Evolutionary conservation across 106 monocot genomes (phyloP).

Genomic region (Dioscorea alata): DNA sequence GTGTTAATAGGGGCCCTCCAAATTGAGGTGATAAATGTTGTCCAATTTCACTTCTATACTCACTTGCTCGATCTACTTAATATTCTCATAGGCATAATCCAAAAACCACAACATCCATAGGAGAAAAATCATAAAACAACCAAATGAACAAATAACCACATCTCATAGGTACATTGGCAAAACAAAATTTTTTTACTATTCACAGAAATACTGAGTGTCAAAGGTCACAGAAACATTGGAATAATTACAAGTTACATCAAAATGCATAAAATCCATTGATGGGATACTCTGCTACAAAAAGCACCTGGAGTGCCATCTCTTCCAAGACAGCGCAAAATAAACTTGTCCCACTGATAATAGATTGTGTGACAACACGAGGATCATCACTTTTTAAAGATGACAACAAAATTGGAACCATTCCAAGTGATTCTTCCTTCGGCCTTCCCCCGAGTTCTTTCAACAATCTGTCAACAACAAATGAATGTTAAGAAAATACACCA

Average conservation of each 20-base stretch:
- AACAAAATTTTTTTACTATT: too few species aligned
- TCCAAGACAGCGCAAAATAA: slow-evolving; percentile 84
- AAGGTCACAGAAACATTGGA: not conserved
- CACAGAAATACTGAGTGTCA: not conserved
- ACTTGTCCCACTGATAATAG: slow-evolving; percentile 77
- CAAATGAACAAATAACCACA: not conserved
- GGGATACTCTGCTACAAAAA: slow-evolving; percentile 61
- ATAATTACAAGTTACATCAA: not conserved
- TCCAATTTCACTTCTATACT: too few species aligned
- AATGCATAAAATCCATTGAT: slow-evolving; percentile 22
- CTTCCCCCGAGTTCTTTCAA: slow-evolving; percentile 56
- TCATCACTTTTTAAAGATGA: slow-evolving; percentile 69
- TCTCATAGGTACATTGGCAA: not conserved
- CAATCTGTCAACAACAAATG: slow-evolving; percentile 43
- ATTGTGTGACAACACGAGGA: slow-evolving; percentile 70
- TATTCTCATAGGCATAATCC: too few species aligned
- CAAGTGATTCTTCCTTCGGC: slow-evolving; percentile 42
- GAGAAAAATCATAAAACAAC: slow-evolving; percentile 1
- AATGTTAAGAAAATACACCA: slow-evolving; percentile 2
- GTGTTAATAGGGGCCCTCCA: too few species aligned
- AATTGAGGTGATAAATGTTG: too few species aligned
- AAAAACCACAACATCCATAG: too few species aligned
- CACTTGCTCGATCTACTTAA: too few species aligned
- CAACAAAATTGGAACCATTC: slow-evolving; percentile 71
- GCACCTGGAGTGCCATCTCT: slow-evolving; percentile 96